Evolutionary conservation across 805 yeast species (phyloP).

Genomic region (Kluyveromyces aestuarii): DNA sequence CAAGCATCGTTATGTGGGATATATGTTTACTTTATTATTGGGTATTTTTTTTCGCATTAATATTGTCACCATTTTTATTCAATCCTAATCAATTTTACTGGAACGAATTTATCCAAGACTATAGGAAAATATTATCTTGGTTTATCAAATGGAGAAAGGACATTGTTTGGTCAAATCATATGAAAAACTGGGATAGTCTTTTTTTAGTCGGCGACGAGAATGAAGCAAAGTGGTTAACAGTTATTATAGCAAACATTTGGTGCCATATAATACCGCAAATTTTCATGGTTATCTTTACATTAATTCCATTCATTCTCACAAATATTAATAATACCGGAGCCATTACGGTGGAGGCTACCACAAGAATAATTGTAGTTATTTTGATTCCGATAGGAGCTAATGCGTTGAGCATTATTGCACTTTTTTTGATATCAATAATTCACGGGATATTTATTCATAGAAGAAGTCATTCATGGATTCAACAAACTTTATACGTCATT

Average conservation of each 20-base stretch:
- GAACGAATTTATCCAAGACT: conserved; percentile 55
- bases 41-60: conserved; percentile 47
- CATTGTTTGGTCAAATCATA: not conserved
- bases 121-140: conserved; percentile 36
- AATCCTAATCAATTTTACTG: conserved; percentile 61
- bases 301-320: conserved; percentile 42
- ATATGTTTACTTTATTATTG: conserved; percentile 49
- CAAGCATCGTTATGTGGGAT: conserved; percentile 57
- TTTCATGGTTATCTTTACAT: conserved; percentile 27
- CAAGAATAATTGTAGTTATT: conserved; percentile 37
- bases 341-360: conserved; percentile 39
- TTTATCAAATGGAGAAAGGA: conserved; percentile 42
- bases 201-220: conserved; percentile 24
- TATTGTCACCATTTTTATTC: conserved; percentile 51
- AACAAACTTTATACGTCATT: not conserved
- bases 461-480: conserved; percentile 1
- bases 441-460: conserved; percentile 27
- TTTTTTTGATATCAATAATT: conserved; percentile 35
- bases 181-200: conserved; percentile 29
- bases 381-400: conserved; percentile 41
- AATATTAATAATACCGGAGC: conserved; percentile 22
- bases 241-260: conserved; percentile 31
- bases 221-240: conserved; percentile 31
- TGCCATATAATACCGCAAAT: conserved; percentile 35
- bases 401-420: conserved; percentile 29